These are phyloP conservation scores for Eutrema salsugineum DNA, from an alignment of 441 rosid genomes.

Conservation along the genomic window DNA sequence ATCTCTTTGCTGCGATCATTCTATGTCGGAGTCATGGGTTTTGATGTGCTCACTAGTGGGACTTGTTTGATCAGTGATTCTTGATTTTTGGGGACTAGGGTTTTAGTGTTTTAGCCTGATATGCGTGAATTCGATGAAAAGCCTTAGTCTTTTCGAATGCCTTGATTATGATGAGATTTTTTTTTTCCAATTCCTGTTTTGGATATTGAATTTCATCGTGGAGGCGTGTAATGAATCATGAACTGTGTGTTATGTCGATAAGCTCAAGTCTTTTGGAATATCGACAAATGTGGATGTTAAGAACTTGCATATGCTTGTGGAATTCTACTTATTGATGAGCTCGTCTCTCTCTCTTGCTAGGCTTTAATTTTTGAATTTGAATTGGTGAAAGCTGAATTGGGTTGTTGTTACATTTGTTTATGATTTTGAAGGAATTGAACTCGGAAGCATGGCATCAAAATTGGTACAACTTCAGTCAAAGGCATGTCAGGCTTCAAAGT, in stretches of 20 bases:
- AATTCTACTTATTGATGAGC: neutral
- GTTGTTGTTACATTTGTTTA: neutral
- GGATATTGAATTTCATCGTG: neutral
- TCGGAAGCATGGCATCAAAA: slow-evolving; percentile 52
- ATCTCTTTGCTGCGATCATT: neutral
- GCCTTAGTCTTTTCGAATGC: neutral
- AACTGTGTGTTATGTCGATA: neutral
- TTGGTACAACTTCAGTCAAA: slow-evolving; percentile 59
- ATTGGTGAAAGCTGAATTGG: neutral
- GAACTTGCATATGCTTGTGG: neutral
- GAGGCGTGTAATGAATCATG: neutral
- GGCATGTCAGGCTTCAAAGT: slow-evolving; percentile 63
- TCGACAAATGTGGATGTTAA: neutral
- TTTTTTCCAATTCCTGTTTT: neutral
- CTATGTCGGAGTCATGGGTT: neutral
- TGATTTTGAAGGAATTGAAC: slow-evolving; percentile 2
- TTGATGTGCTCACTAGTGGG: neutral
- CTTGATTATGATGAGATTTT: neutral
- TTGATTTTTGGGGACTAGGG: neutral
- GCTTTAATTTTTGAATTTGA: slow-evolving; percentile 1
- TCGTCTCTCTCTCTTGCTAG: slow-evolving; percentile 43
- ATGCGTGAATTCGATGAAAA: neutral
- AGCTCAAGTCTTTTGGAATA: neutral
- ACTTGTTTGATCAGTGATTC: neutral
- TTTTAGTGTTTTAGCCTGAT: neutral